Evolutionary conservation across 1,139 yeast species (phyloP), one percentile per base, ranked within the genome.

Genomic region (Oligophagozyma castellii): DNA sequence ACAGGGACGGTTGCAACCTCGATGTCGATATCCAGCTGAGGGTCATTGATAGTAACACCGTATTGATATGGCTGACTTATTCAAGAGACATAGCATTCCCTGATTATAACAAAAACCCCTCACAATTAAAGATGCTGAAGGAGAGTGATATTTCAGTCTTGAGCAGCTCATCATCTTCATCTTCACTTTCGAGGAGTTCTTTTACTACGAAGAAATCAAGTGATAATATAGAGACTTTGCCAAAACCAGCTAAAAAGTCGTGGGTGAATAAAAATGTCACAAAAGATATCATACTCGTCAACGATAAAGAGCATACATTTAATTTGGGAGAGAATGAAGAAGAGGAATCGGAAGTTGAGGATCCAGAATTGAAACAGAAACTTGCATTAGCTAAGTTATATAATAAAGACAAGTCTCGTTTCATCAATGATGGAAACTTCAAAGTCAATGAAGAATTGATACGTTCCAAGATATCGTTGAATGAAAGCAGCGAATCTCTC

Each of bases 21-120:
- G 66, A 62, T 33, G 65, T 86, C 22, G 96, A 86, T 53, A 70
- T 81, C 6, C 95, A 86, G 53, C 53, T 86, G 28, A 64, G 95
- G 35, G 83, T 81, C 3, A 61, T 80, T 14, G 66, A 70, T 16
- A 48, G 61, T 14, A 73, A 70, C 20, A 61, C 72, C 4, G 65
- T 69, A 35, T 73, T 81, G 3, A 54, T 86, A 15, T 86, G 95
- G 95, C 65, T 86, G 8, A 81, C 95, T 0, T 83, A 79, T 50
- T 76, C 93, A 1, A 67, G 83, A 42, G 53, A 55, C 23, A 51
- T 58, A 4, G 51, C 52, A 20, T 39, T 42, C 16, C 42, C 40
- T 23, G 44, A 47, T 21, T 50, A 49, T 28, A 42, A 41, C 8
- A 37, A 48, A 15, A 42, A 52, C 16, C 61, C 61, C 16, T 56